Conservation (phyloP, 129 eudicot species). For the Lonicera japonica region DNA sequence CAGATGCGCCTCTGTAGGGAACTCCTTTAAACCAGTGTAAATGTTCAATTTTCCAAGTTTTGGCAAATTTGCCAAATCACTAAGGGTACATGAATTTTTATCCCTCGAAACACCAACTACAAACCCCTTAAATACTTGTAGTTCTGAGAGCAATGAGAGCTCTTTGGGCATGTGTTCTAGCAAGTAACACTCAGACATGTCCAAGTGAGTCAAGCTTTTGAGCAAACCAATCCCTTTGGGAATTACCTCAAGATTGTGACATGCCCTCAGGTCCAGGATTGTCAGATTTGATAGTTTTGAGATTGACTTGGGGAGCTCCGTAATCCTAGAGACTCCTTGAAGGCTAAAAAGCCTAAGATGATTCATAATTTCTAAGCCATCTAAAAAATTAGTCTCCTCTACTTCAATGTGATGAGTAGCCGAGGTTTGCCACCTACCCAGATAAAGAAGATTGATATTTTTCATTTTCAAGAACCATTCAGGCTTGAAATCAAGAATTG, state of each 20-base stretch:
- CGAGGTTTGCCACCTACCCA: slow-evolving; percentile 20
- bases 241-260: slow-evolving; percentile 20
- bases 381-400: slow-evolving; percentile 12
- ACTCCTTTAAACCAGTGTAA: slow-evolving; percentile 1
- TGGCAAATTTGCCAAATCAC: slow-evolving; percentile 10
- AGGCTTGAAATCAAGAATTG: slow-evolving; percentile 1
- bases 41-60: slow-evolving; percentile 17
- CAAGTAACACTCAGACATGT: slow-evolving; percentile 25
- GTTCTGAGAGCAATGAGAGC: slow-evolving; percentile 7
- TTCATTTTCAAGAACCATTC: slow-evolving; percentile 20
- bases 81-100: slow-evolving; percentile 11
- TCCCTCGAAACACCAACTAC: slow-evolving; percentile 1
- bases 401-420: slow-evolving; percentile 7
- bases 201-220: slow-evolving; percentile 21
- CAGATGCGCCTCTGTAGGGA: slow-evolving; percentile 10
- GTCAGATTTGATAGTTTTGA: neutral
- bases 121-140: slow-evolving; percentile 24
- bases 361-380: slow-evolving; percentile 1
- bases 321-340: slow-evolving; percentile 24
- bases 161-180: slow-evolving; percentile 18
- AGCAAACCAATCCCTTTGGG: slow-evolving; percentile 21
- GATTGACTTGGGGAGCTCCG: slow-evolving; percentile 12
- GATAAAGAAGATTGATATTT: slow-evolving; percentile 13
- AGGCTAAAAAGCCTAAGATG: slow-evolving; percentile 21
- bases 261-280: slow-evolving; percentile 20